Evolutionary conservation across 2,329 filamentous ascomycete genomes (phyloP).

Genomic region (Phoma herbarum): DNA sequence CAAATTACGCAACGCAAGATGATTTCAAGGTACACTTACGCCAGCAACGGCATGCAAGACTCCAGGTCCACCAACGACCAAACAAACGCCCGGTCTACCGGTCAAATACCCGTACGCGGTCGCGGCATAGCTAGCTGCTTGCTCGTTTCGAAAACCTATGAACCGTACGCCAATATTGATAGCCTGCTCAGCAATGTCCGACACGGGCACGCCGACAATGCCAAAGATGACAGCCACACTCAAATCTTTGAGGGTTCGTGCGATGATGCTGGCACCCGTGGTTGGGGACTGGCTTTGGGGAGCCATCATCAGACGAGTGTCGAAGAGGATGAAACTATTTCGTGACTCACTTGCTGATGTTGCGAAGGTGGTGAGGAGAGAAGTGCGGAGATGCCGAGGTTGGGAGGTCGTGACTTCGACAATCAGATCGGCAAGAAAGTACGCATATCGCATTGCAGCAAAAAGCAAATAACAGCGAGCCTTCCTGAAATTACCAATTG

Average conservation of each 20-base stretch:
- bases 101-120: conserved; percentile 67
- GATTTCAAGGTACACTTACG: conserved; percentile 40
- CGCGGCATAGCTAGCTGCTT: conserved; percentile 66
- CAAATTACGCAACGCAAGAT: background rate
- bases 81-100: conserved; percentile 63
- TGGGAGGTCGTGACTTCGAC: conserved; percentile 18
- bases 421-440: background rate
- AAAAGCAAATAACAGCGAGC: too few species aligned
- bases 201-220: conserved; percentile 64
- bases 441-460: background rate
- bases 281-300: background rate
- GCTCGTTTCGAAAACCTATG: conserved; percentile 67
- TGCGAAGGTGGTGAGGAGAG: conserved; percentile 3
- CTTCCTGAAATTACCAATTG: too few species aligned
- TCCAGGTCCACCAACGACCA: conserved; percentile 67
- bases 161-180: conserved; percentile 66
- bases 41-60: conserved; percentile 67
- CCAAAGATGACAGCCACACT: conserved; percentile 63
- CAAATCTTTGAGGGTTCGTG: conserved; percentile 58
- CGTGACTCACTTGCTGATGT: background rate
- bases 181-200: conserved; percentile 66
- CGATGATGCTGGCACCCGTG: conserved; percentile 47
- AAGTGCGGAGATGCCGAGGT: conserved; percentile 19
- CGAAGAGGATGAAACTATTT: background rate
- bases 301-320: background rate